Conservation (phyloP, 1,284 basidiomycete genomes). For the Fistulinella staudtii region DNA sequence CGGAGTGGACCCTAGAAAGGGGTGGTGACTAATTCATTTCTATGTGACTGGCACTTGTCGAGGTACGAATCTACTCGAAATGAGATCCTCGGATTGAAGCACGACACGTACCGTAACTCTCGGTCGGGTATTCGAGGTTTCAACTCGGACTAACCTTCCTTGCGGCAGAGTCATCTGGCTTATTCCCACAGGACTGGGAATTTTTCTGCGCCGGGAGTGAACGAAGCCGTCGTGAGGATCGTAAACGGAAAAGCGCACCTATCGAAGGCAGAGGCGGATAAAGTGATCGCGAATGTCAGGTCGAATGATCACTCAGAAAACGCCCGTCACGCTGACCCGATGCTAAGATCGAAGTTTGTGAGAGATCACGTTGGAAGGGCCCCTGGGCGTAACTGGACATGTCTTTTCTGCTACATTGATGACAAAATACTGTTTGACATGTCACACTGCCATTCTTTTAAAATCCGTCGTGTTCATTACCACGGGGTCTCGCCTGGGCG, state of each 20-base stretch:
- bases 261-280: conserved; percentile 1
- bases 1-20: too few relatives aligned
- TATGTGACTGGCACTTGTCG: not conserved
- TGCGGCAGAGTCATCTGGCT: too few relatives aligned
- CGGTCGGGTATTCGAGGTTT: conserved; percentile 1
- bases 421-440: too few relatives aligned
- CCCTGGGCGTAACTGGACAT: not conserved
- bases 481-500: not conserved
- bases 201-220: conserved; percentile 1
- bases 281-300: too few relatives aligned
- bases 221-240: not conserved
- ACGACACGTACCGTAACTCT: conserved; percentile 1
- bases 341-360: conserved; percentile 15
- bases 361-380: conserved; percentile 2
- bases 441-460: too few relatives aligned
- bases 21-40: conserved; percentile 9
- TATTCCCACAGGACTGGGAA: too few relatives aligned
- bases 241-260: conserved; percentile 5
- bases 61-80: conserved; percentile 3
- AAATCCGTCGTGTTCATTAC: too few relatives aligned
- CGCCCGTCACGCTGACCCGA: not conserved
- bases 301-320: conserved; percentile 1
- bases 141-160: too few relatives aligned
- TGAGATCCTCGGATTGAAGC: conserved; percentile 24
- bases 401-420: too few relatives aligned